Percentiles rank a stretch among this genome's conserved stretches.
Evolutionary conservation across 495 filamentous ascomycete genomes (phyloP).

Genomic region (Daldinia decipiens): DNA sequence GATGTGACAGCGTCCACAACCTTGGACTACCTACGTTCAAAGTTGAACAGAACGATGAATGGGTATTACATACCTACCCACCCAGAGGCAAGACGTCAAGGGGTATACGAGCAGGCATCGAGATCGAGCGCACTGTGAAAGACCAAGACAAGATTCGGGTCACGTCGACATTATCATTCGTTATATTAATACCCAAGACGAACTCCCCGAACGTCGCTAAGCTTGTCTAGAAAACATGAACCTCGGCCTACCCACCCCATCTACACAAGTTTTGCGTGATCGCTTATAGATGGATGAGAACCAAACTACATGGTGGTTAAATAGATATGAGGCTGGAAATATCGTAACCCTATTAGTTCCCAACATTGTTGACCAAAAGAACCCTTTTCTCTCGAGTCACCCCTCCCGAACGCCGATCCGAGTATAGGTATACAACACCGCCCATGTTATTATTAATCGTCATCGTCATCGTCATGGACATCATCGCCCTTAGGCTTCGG

Average conservation of each 20-base stretch:
- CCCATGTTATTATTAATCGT: conserved; percentile 4
- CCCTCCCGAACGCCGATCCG: neutral
- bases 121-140: neutral
- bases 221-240: neutral
- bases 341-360: too few species aligned
- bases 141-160: neutral
- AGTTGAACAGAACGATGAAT: neutral
- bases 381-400: neutral
- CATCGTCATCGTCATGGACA: conserved; percentile 5
- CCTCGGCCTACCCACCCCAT: neutral
- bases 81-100: neutral
- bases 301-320: too few species aligned
- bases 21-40: neutral
- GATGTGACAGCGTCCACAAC: conserved; percentile 2
- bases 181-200: neutral
- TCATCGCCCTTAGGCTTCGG: neutral
- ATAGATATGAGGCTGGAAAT: too few species aligned
- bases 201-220: neutral
- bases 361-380: neutral
- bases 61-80: neutral
- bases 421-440: neutral
- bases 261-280: too few species aligned
- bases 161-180: conserved; percentile 2
- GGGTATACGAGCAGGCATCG: neutral
- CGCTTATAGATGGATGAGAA: too few species aligned